A percentile compares a stretch with the other conserved stretches of the same genome.
Evolutionary conservation across 2,329 filamentous ascomycete genomes (phyloP).

Genomic region (Phoma sp.): DNA sequence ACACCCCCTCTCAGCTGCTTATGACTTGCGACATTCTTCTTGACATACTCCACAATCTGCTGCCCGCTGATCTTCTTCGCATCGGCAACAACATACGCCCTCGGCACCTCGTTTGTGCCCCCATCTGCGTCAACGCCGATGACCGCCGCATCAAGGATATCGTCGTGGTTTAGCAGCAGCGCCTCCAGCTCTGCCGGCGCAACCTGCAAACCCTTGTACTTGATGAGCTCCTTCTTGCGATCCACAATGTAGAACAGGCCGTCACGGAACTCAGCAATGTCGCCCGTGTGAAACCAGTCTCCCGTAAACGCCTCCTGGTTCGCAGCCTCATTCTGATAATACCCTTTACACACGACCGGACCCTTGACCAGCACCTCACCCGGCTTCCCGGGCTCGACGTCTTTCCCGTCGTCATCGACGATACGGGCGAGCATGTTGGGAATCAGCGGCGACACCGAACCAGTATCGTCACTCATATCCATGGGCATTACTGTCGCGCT

Average conservation of each 20-base stretch:
- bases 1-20: conserved; percentile 51
- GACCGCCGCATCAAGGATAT: conserved; percentile 56
- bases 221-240: conserved; percentile 56
- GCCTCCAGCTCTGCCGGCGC: conserved; percentile 59
- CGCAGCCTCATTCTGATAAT: conserved; percentile 46
- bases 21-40: conserved; percentile 40
- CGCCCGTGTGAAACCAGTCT: conserved; percentile 51
- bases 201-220: conserved; percentile 60
- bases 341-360: conserved; percentile 48
- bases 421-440: conserved; percentile 48
- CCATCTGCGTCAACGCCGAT: conserved; percentile 52
- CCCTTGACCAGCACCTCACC: conserved; percentile 48
- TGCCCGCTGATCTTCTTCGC: conserved; percentile 35
- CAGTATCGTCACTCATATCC: conserved; percentile 53
- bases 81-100: conserved; percentile 55
- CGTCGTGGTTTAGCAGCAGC: conserved; percentile 51
- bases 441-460: conserved; percentile 56
- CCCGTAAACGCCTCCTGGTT: conserved; percentile 38
- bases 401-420: conserved; percentile 44
- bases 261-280: conserved; percentile 46
- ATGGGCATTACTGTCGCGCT: conserved; percentile 57
- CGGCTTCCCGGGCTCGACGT: conserved; percentile 39
- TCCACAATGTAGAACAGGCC: conserved; percentile 55
- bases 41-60: conserved; percentile 45
- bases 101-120: conserved; percentile 50